phyloP scores from a whole-genome alignment of 176 grass and related monocot species.

The Cenchrus purpureus region DNA sequence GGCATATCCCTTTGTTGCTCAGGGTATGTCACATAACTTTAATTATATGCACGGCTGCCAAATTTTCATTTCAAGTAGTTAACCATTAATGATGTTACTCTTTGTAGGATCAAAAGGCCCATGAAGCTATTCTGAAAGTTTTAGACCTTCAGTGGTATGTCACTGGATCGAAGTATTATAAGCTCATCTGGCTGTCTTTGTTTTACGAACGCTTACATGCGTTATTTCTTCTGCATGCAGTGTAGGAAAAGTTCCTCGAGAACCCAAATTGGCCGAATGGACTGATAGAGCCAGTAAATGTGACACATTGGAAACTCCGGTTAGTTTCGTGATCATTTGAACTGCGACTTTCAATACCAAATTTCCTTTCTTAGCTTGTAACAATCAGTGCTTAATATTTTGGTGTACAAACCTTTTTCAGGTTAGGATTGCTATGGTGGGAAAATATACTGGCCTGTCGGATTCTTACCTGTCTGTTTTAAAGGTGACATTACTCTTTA shows the following conservation, averaged over 20 bases:
- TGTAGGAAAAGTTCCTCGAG: conserved; percentile 42
- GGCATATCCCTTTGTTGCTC: conserved; percentile 94
- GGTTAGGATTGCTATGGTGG: conserved; percentile 89
- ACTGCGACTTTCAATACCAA: background rate
- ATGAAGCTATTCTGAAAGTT: conserved; percentile 86
- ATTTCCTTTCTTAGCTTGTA: background rate
- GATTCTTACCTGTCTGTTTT: conserved; percentile 84
- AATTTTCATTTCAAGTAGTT: conserved; percentile 25
- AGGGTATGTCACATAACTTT: conserved; percentile 62
- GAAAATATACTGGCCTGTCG: conserved; percentile 76
- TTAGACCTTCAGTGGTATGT: conserved; percentile 70
- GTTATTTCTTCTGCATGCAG: conserved; percentile 37
- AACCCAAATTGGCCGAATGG: conserved; percentile 78
- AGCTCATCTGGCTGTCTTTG: background rate
- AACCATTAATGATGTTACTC: background rate
- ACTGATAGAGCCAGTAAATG: conserved; percentile 71
- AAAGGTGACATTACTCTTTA: conserved; percentile 53
- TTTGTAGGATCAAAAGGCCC: conserved; percentile 81
- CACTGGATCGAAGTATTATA: conserved; percentile 26
- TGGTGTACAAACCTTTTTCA: conserved; percentile 42
- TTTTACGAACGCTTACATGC: conserved; percentile 18
- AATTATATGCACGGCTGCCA: background rate
- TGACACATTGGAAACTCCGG: conserved; percentile 66
- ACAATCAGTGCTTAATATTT: conserved; percentile 16
- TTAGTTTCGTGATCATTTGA: conserved; percentile 30